Conservation (phyloP, 2,329 filamentous ascomycete genomes). For the Arachnopeziza araneosa region DNA sequence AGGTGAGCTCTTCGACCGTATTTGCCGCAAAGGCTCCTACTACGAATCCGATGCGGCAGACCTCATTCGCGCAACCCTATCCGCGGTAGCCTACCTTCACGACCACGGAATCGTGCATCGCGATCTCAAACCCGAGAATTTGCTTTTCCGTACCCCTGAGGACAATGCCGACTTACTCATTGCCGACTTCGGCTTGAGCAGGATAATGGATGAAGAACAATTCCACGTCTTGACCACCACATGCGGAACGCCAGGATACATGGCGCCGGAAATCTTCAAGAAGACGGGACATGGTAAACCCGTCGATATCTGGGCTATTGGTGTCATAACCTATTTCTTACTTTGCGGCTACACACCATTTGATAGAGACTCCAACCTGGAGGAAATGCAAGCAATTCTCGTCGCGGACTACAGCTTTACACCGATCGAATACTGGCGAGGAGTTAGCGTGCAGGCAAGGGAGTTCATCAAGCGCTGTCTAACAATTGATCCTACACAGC, state of each 20-base stretch:
- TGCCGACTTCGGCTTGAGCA: conserved; percentile 89
- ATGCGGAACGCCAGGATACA: conserved; percentile 95
- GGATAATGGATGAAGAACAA: conserved; percentile 98
- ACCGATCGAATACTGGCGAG: conserved; percentile 92
- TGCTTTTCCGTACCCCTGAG: conserved; percentile 93
- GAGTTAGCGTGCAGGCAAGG: conserved; percentile 77
- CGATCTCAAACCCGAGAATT: conserved; percentile 94
- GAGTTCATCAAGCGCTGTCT: conserved; percentile 91
- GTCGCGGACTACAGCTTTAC: conserved; percentile 95
- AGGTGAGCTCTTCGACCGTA: conserved; percentile 95
- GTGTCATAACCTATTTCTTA: conserved; percentile 97
- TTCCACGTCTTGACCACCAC: conserved; percentile 97
- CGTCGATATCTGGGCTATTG: conserved; percentile 96
- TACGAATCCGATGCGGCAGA: conserved; percentile 96
- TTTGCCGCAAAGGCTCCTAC: conserved; percentile 97
- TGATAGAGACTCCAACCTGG: conserved; percentile 92
- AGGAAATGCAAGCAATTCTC: conserved; percentile 99
- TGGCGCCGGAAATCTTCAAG: conserved; percentile 99
- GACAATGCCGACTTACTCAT: conserved; percentile 97
- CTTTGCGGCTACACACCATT: conserved; percentile 98
- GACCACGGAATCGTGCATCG: conserved; percentile 98
- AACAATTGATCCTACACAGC: conserved; percentile 78
- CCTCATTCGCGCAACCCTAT: conserved; percentile 88
- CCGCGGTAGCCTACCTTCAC: conserved; percentile 96
- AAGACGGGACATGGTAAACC: conserved; percentile 97